These are phyloP conservation scores for Diaporthe batatas DNA, from an alignment of 2,329 filamentous ascomycete species.

Conservation along the genomic window DNA sequence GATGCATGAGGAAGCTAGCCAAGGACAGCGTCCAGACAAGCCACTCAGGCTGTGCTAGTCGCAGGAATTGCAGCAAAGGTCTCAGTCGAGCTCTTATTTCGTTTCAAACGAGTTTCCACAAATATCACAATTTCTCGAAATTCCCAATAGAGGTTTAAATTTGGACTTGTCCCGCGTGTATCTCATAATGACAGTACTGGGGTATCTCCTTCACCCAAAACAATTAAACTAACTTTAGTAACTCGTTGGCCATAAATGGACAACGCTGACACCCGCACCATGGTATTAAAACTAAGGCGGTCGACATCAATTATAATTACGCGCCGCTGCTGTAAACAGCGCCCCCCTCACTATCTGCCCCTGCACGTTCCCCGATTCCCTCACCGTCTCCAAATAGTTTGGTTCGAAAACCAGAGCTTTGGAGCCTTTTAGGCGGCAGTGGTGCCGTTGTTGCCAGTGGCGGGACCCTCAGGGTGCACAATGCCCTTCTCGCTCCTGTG, in stretches of 20 bases:
- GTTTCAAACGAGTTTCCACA: too few relatives aligned
- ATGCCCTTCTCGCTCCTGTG: conserved; percentile 12
- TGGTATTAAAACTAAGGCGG: neutral
- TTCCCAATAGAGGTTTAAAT: neutral
- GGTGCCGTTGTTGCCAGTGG: neutral
- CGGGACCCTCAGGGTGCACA: conserved; percentile 8
- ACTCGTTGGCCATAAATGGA: neutral
- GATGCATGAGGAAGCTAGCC: neutral
- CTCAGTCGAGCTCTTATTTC: too few relatives aligned
- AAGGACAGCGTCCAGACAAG: neutral
- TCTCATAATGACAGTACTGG: conserved; percentile 21
- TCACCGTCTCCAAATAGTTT: neutral
- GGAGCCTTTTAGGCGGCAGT: neutral
- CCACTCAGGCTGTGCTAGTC: too few relatives aligned
- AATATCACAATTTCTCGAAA: too few relatives aligned
- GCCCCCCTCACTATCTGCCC: too few relatives aligned
- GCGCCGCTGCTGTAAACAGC: neutral
- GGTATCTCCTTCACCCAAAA: neutral
- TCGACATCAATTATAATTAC: neutral
- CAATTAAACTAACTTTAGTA: neutral
- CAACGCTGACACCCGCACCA: neutral
- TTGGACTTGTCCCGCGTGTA: too few relatives aligned
- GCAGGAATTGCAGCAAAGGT: neutral
- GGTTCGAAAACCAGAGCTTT: neutral
- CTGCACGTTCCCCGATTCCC: too few relatives aligned